Base-by-base conservation (phyloP, 352 stramenopile species). In the Phytophthora europaea region DNA sequence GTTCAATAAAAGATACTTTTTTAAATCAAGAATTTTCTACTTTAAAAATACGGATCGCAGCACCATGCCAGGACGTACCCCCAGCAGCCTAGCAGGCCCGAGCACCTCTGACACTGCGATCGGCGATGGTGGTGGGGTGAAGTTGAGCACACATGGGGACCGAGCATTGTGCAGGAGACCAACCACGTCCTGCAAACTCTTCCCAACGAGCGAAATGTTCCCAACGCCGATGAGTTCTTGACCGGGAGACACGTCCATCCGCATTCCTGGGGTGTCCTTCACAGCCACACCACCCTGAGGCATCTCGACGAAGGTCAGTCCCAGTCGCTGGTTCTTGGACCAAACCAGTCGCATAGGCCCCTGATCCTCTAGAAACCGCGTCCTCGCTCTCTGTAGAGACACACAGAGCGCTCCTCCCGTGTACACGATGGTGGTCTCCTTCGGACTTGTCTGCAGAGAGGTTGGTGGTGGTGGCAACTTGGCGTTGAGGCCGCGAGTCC, bases 181-280 rank as follows among this genome's bases (percentile, higher is more conserved):
- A 67, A 88, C 72, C 52, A 91, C 80, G 9, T 64, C 72, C 12
- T 75, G 23, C 18, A 89, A 77, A 53, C 69, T 73, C n/a, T 85
- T 69, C 4, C 73, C 75, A 0, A 53, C 52, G 33, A 91, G 71
- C 2, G 78, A 72, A 7, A 67, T 56, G 18, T 80, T 82, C 45
- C 79, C 78, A 48, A 91, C 74, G 31, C 73, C 65, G 22, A 85
- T 79, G 38, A 91, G 74, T 57, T 85, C 73, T 51, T 85, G 81
- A 5, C 81, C 83, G 5, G 82, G 33, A 5, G 66, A 78, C 23
- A 87, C 56, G 6, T 78, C 74, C 9, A 56, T 31, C 28, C 65
- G 63, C 59, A 76, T 72, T 4, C 22, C 55, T 53, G 78, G 78
- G 2, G 70, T 34, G 45, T 79, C 72, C 60, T 88, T 86, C 64